Evolutionary conservation across 345 rosid genomes (phyloP).

Genomic region (Eucalyptus cladocalyx): DNA sequence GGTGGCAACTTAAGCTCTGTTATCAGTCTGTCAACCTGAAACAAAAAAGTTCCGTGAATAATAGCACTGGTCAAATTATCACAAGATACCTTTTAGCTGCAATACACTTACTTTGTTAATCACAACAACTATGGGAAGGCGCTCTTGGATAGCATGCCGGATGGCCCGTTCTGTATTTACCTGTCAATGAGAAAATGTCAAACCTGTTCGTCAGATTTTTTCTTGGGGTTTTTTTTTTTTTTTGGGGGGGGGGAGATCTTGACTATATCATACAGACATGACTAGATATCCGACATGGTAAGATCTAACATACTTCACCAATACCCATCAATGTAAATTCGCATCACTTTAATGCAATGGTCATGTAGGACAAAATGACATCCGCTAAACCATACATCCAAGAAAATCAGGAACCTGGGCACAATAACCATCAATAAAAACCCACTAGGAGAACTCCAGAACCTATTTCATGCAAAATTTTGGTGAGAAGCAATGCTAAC

Average conservation of each 20-base stretch:
- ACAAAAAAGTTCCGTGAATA: not conserved
- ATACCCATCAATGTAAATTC: not conserved
- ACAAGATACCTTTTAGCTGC: not conserved
- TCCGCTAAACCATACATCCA: not conserved
- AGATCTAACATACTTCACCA: not conserved
- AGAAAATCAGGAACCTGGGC: not conserved
- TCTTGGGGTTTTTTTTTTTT: not conserved
- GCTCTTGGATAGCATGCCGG: conserved; percentile 94
- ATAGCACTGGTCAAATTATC: not conserved
- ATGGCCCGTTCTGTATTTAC: conserved; percentile 98
- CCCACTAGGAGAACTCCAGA: not conserved
- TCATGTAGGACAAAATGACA: not conserved
- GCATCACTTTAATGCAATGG: not conserved
- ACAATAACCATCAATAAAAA: not conserved
- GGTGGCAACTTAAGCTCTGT: conserved; percentile 97
- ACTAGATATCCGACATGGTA: not conserved
- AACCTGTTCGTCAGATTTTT: not conserved
- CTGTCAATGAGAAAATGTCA: conserved; percentile 15
- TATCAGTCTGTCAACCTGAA: conserved; percentile 90
- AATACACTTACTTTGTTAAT: conserved; percentile 57
- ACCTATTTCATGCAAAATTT: not conserved
- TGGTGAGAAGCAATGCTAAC: not conserved
- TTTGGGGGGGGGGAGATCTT: not conserved
- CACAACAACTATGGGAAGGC: conserved; percentile 87
- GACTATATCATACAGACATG: not conserved